Evolutionary conservation across 352 stramenopile genomes (phyloP), one percentile per base, ranked within the genome.

Genomic region (Phytophthora brassicae): DNA sequence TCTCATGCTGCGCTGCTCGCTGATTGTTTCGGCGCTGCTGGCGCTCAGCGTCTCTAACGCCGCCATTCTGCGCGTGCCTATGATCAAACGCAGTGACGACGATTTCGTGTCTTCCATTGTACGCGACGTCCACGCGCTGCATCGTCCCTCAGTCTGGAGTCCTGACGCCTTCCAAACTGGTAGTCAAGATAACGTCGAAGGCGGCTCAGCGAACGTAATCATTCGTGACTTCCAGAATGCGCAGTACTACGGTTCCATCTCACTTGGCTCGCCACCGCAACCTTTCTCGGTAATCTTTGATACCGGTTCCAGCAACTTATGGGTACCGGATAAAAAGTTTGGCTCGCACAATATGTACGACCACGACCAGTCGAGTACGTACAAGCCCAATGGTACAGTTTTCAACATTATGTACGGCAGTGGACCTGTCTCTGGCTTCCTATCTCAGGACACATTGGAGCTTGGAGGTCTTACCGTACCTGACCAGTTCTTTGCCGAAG

Each of bases 371-470:
- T 98, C 89, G 26, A 81, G 61, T 16, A 81, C 81, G 7, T 98
- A 98, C 76, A 85, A 92, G 47, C 53, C 77, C 9, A 97, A 99
- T 62, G 95, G 94, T 38, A 89, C 84, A 9, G 72, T 87, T 19
- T 99, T 99, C 68, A 73, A 93, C 56, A 98, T 99, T 66, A 90
- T 95, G 76, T 99, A 99, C 73, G 96, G 95, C 26, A 95, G 77
- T 31, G 97, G 97, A 0, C 86, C 92, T 24, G 95, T 99, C 4
- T 86, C 75, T 5, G 95, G 96, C 36, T 96, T 87, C 62, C 83
- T 98, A 52, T 97, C 85, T 8, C 88, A 97, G 61, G 89, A 99
- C 63, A 70, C 22, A 16, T 64, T 97, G 16, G 59, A 84, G 39
- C 62, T 97, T 14, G 87, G 79, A 20, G 73, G 64, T 2, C 65